Base-by-base conservation (phyloP, 352 stramenopile species). In the Phytophthora pini region DNA sequence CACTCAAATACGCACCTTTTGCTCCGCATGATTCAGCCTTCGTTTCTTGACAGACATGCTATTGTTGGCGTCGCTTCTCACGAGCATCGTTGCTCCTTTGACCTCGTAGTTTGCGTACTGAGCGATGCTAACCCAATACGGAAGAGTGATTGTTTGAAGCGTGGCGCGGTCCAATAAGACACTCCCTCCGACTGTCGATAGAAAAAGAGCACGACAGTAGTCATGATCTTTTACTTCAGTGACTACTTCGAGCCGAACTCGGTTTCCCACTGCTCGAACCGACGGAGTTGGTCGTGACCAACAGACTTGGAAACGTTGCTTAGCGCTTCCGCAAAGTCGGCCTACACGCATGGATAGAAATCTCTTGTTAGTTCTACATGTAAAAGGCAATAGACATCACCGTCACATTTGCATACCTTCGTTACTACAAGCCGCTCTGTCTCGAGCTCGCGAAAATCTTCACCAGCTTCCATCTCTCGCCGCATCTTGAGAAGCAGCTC, bases 221-320 rank as follows among this genome's bases (percentile, higher is more conserved):
- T 36, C 8, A 12, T 41, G 40, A 49, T 49, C 9, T 12, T 24
- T 27, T 52, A n/a, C 38, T 43, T 43, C 13, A 43, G 22, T 1
- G 34, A 53, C 64, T 88, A 93, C 51, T 92, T 94, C 41, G 85
- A 95, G 27, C 87, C 87, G 58, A 95, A 94, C 57, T 93, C 83
- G 46, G 89, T 58, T 57, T 94, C 82, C 84, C 85, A 95, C 57
- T 89, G 78, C 39, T 79, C 63, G 26, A 94, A 95, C 3, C 83
- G 79, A 55, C 86, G 77, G 32, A 95, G 72, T 61, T 95, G 84
- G 32, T 94, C 80, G 43, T 77, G 78, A 0, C 85, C 80, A 5
- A 95, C 87, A 2, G 87, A 95, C 78, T 93, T 93, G 49, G 76
- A 93, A 29, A 95, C 87, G 27, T 95, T 95, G 51, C 75, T 72